phyloP scores from a whole-genome alignment of 2,329 filamentous ascomycete genomes.

The Tolypocladium sp. region DNA sequence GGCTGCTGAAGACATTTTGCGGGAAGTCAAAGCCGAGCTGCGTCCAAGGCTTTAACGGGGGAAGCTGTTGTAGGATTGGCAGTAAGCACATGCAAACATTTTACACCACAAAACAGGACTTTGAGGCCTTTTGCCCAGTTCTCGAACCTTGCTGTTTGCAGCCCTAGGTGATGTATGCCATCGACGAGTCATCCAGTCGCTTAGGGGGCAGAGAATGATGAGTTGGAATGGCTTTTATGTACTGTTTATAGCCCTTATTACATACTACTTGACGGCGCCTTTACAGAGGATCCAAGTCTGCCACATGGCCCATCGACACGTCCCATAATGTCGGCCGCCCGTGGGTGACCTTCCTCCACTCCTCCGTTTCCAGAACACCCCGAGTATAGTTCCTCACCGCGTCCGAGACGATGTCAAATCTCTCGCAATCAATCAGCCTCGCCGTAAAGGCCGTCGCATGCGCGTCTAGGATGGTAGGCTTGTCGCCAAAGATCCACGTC shows the following conservation, averaged over 20 bases:
- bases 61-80: not conserved
- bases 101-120: no score
- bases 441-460: slow-evolving; percentile 12
- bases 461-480: slow-evolving; percentile 19
- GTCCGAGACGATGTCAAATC: slow-evolving; percentile 13
- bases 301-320: slow-evolving; percentile 10
- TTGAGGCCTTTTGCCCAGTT: not conserved
- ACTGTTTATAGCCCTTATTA: not conserved
- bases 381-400: slow-evolving; percentile 11
- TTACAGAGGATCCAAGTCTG: slow-evolving; percentile 10
- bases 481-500: slow-evolving; percentile 17
- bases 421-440: slow-evolving; percentile 14
- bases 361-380: slow-evolving; percentile 11
- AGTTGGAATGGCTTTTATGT: not conserved
- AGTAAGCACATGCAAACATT: not conserved
- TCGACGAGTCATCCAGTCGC: no score
- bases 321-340: slow-evolving; percentile 16
- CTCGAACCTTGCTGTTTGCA: not conserved
- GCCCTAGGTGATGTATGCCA: no score
- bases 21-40: not conserved
- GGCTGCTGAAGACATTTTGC: not conserved
- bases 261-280: no score
- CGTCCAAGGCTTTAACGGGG: not conserved
- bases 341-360: slow-evolving; percentile 15
- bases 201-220: not conserved